phyloP scores from a whole-genome alignment of 208 protist species.

The Acanthamoeba sp. region DNA sequence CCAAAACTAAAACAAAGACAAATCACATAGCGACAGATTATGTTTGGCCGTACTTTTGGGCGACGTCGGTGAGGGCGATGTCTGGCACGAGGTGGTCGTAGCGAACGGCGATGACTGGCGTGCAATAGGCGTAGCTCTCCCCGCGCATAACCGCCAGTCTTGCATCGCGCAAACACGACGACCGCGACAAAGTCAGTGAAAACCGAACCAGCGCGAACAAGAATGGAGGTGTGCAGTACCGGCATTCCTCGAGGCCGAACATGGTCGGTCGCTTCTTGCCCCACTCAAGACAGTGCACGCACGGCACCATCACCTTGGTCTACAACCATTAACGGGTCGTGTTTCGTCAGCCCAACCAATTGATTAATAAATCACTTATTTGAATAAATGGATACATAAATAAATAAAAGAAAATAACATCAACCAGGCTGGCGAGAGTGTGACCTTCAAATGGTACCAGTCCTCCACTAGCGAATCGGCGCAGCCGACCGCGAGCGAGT shows the following conservation, averaged over 20 bases:
- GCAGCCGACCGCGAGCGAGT: not conserved
- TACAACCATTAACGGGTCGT: too few relatives aligned
- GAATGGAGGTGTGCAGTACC: not conserved
- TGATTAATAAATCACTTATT: too few relatives aligned
- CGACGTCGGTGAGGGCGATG: conserved; percentile 26
- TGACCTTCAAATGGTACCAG: conserved; percentile 63
- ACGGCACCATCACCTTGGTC: conserved; percentile 1
- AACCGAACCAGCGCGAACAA: not conserved
- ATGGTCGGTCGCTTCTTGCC: conserved; percentile 35
- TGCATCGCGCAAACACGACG: not conserved
- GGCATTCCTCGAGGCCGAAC: conserved; percentile 20
- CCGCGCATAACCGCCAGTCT: conserved; percentile 35
- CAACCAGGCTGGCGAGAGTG: too few relatives aligned
- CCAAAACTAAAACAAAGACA: not conserved
- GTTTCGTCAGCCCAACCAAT: too few relatives aligned
- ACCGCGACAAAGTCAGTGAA: not conserved
- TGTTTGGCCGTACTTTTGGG: not conserved
- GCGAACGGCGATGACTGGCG: not conserved
- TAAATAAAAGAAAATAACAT: too few relatives aligned
- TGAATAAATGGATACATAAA: too few relatives aligned
- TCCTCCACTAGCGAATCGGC: conserved; percentile 21
- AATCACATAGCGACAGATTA: not conserved
- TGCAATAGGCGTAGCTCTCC: conserved; percentile 21
- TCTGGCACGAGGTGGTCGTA: conserved; percentile 69
- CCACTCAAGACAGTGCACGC: conserved; percentile 19